Conservation (phyloP, 805 yeast species). For the Saccharomyces cerevisiae region DNA sequence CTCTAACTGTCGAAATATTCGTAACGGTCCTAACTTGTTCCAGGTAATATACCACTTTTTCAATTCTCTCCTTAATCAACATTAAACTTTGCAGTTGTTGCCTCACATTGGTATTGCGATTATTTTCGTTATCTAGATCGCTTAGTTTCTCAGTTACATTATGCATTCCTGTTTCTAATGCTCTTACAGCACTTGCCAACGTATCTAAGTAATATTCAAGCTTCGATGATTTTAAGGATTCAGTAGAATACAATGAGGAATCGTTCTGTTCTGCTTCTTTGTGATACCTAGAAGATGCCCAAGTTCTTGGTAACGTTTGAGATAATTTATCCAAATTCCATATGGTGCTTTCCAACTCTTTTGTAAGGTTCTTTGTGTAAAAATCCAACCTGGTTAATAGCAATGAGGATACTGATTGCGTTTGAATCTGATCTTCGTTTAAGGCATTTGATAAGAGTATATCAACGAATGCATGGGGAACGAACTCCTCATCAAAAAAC, state of each 20-base stretch:
- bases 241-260: constrained; percentile 16
- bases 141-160: constrained; percentile 24
- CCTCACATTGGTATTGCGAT: constrained; percentile 7
- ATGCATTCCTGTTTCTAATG: constrained; percentile 43
- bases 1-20: background rate
- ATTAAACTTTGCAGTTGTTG: constrained; percentile 39
- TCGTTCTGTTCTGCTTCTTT: constrained; percentile 7
- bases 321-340: constrained; percentile 41
- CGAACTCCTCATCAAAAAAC: constrained; percentile 62
- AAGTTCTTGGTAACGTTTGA: constrained; percentile 40
- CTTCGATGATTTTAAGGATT: constrained; percentile 41
- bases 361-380: constrained; percentile 50
- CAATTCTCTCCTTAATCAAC: constrained; percentile 38
- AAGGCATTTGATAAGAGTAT: constrained; percentile 44
- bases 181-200: constrained; percentile 47
- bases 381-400: constrained; percentile 54
- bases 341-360: constrained; percentile 44
- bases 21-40: constrained; percentile 36
- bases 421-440: constrained; percentile 26
- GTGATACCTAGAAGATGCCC: constrained; percentile 9
- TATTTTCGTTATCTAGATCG: constrained; percentile 13
- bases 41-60: constrained; percentile 39
- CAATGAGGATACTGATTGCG: constrained; percentile 42
- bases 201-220: constrained; percentile 60
- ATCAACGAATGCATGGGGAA: constrained; percentile 58